Evolutionary conservation across 768 basidiomycete genomes (phyloP).

Genomic region (Suillus hirtellus): DNA sequence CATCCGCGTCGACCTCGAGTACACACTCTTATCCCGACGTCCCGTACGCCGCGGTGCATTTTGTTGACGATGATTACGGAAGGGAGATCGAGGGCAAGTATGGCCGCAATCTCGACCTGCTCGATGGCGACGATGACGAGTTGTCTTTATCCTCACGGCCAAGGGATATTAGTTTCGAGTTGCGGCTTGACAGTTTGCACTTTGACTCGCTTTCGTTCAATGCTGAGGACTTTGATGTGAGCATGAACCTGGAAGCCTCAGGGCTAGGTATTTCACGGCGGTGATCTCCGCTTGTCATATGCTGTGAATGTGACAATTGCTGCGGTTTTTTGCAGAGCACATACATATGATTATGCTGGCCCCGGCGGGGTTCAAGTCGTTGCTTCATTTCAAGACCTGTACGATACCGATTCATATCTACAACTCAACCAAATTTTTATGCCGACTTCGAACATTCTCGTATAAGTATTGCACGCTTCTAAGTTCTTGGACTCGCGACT

Average conservation of each 20-base stretch:
- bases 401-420: not conserved
- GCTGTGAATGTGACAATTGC: not conserved
- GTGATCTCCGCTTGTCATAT: not conserved
- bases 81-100: constrained; percentile 20
- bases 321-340: not conserved
- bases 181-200: constrained; percentile 71
- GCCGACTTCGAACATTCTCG: not conserved
- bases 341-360: not conserved
- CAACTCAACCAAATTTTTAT: not conserved
- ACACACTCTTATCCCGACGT: constrained; percentile 18
- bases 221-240: constrained; percentile 49
- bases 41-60: constrained; percentile 17
- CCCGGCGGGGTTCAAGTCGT: not conserved
- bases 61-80: constrained; percentile 20
- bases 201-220: constrained; percentile 74
- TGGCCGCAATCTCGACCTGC: constrained; percentile 12
- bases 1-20: constrained; percentile 16
- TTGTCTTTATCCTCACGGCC: constrained; percentile 17
- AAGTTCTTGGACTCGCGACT: no score
- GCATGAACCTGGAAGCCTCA: constrained; percentile 19
- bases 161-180: constrained; percentile 54
- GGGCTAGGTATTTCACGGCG: not conserved
- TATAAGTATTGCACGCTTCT: not conserved
- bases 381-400: constrained; percentile 6
- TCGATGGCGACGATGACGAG: constrained; percentile 7